Conservation (phyloP, 257 asterid genomes). For the Ophiorrhiza pumila region DNA sequence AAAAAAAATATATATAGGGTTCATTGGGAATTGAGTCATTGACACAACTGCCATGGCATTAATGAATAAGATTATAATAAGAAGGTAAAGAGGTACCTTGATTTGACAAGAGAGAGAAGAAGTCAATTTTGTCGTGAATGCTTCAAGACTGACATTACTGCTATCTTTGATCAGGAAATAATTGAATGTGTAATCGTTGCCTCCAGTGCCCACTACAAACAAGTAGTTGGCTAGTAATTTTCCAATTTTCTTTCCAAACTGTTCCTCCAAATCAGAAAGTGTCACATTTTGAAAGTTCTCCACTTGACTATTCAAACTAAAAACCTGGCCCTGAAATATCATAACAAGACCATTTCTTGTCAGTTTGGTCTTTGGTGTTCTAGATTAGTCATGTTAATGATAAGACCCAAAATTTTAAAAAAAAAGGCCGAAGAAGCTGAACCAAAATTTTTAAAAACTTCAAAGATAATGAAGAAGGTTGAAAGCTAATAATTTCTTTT, state of each 20-base stretch:
- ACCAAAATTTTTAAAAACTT: too few relatives aligned
- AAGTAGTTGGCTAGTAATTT: constrained; percentile 32
- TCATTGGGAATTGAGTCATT: not conserved
- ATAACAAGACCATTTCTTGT: not conserved
- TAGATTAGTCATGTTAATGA: too few relatives aligned
- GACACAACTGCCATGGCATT: not conserved
- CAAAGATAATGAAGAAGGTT: too few relatives aligned
- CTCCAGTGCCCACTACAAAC: constrained; percentile 72
- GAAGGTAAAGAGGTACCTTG: constrained; percentile 32
- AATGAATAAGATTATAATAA: not conserved
- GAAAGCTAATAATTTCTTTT: too few relatives aligned
- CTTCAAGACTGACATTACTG: constrained; percentile 40
- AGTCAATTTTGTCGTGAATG: constrained; percentile 49
- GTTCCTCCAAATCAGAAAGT: constrained; percentile 48
- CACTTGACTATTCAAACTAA: constrained; percentile 52
- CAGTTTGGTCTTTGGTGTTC: too few relatives aligned
- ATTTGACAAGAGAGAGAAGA: constrained; percentile 44
- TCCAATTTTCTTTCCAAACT: constrained; percentile 20
- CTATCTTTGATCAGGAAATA: constrained; percentile 39
- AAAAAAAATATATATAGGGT: not conserved
- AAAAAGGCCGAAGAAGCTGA: too few relatives aligned
- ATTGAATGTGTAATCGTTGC: constrained; percentile 68
- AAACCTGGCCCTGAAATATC: constrained; percentile 52
- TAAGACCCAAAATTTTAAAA: too few relatives aligned
- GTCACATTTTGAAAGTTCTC: constrained; percentile 53